Percentiles rank a stretch among this genome's conserved stretches.
phyloP scores from a whole-genome alignment of 345 rosid genomes.

The Brassica carinata region DNA sequence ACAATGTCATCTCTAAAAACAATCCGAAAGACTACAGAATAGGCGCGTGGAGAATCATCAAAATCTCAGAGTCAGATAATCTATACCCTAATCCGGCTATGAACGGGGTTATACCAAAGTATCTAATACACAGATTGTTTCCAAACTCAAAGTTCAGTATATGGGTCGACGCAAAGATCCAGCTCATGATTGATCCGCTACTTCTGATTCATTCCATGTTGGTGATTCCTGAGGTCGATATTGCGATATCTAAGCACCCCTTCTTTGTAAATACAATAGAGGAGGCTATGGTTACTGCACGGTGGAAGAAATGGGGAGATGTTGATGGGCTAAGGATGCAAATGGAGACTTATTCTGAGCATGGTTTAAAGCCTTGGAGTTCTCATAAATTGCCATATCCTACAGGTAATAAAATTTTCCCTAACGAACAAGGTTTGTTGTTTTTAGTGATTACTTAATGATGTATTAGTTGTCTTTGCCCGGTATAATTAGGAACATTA shows the following conservation, averaged over 20 bases:
- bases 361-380: constrained; percentile 88
- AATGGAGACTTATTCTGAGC: constrained; percentile 86
- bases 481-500: constrained; percentile 3
- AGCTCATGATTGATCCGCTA: constrained; percentile 75
- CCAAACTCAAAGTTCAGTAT: constrained; percentile 81
- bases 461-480: background rate
- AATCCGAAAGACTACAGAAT: constrained; percentile 35
- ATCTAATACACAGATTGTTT: constrained; percentile 75
- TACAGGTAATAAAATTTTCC: constrained; percentile 57
- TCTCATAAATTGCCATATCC: constrained; percentile 67
- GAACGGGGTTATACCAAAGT: constrained; percentile 89
- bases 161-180: constrained; percentile 89
- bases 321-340: constrained; percentile 57
- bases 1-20: constrained; percentile 45
- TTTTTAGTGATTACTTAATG: background rate
- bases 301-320: constrained; percentile 93
- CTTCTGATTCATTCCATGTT: constrained; percentile 70
- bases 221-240: constrained; percentile 54
- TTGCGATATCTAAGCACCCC: constrained; percentile 83
- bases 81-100: constrained; percentile 73
- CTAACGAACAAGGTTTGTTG: constrained; percentile 1
- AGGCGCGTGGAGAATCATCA: constrained; percentile 75
- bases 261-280: constrained; percentile 75
- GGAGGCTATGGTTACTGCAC: constrained; percentile 90
- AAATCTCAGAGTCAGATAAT: constrained; percentile 35